Conservation (phyloP, 768 basidiomycete genomes). For the Coprinellus aureogranulatus region DNA sequence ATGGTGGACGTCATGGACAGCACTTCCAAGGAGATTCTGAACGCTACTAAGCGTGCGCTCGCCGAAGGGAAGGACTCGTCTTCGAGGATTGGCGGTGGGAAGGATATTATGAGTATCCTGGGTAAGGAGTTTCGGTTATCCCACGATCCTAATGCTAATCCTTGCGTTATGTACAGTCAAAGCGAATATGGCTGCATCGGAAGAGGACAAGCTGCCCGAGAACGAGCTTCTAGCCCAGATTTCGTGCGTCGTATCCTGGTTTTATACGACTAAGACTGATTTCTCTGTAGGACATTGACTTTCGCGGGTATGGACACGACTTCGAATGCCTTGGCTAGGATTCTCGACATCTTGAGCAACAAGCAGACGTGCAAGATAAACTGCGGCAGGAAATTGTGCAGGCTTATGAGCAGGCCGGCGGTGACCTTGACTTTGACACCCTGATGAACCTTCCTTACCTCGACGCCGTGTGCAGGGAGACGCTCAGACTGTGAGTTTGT, state of each 20-base stretch:
- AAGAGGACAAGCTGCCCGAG: slow-evolving; percentile 29
- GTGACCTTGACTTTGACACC: slow-evolving; percentile 28
- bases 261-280: background rate
- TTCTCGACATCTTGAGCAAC: slow-evolving; percentile 29
- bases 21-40: slow-evolving; percentile 34
- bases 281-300: slow-evolving; percentile 29
- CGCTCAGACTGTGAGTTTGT: slow-evolving; percentile 27
- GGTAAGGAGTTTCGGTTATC: slow-evolving; percentile 26
- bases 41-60: slow-evolving; percentile 35
- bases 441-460: slow-evolving; percentile 30
- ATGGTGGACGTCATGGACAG: slow-evolving; percentile 36
- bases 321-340: slow-evolving; percentile 33
- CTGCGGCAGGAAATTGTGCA: slow-evolving; percentile 33
- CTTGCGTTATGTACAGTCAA: slow-evolving; percentile 27
- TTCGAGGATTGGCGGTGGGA: slow-evolving; percentile 34
- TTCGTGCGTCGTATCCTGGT: slow-evolving; percentile 10
- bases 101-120: slow-evolving; percentile 47
- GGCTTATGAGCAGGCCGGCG: slow-evolving; percentile 24
- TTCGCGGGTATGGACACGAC: slow-evolving; percentile 45
- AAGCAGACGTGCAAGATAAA: slow-evolving; percentile 36
- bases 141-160: background rate
- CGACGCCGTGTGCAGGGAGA: slow-evolving; percentile 34
- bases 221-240: slow-evolving; percentile 41
- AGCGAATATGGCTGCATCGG: slow-evolving; percentile 34
- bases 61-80: slow-evolving; percentile 32